phyloP scores from a whole-genome alignment of 2,329 filamentous ascomycete genomes.

The Thermoascus crustaceus region DNA sequence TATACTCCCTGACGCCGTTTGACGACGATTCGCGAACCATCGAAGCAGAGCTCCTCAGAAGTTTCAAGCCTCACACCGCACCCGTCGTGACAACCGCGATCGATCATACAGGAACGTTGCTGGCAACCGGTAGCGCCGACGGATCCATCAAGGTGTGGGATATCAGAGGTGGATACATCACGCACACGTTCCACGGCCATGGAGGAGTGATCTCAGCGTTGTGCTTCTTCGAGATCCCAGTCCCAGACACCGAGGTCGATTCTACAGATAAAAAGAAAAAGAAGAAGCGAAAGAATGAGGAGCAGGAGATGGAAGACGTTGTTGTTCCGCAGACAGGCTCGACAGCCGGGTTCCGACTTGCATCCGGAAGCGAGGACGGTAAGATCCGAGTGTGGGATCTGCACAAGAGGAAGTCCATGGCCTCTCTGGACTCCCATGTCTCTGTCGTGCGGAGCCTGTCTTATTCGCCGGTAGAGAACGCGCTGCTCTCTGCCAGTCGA shows the following conservation, averaged over 20 bases:
- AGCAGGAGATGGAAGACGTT: conserved; percentile 38
- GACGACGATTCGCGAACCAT: conserved; percentile 49
- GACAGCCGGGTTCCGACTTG: conserved; percentile 63
- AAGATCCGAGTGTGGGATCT: conserved; percentile 89
- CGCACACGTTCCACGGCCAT: conserved; percentile 90
- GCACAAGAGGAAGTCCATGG: conserved; percentile 68
- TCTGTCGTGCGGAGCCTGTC: conserved; percentile 86
- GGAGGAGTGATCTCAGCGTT: conserved; percentile 86
- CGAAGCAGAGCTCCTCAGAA: conserved; percentile 62
- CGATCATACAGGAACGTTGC: conserved; percentile 77
- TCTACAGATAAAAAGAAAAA: conserved; percentile 38
- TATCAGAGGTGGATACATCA: conserved; percentile 78
- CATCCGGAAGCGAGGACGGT: conserved; percentile 88
- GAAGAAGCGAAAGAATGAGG: conserved; percentile 23
- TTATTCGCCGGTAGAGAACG: conserved; percentile 66
- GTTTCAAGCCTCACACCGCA: conserved; percentile 80
- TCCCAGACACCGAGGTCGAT: conserved; percentile 32
- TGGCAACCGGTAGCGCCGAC: conserved; percentile 89
- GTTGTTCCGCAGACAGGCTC: conserved; percentile 37
- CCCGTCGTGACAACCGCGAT: conserved; percentile 81
- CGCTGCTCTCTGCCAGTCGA: conserved; percentile 73
- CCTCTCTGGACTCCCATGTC: conserved; percentile 81
- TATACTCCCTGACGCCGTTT: conserved; percentile 64
- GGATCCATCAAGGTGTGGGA: conserved; percentile 97
- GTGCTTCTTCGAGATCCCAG: conserved; percentile 74